Evolutionary conservation across 371 early-diverging fungal genomes (phyloP), one percentile per base, ranked within the genome.

Genomic region (Syncephalastrum sp.): DNA sequence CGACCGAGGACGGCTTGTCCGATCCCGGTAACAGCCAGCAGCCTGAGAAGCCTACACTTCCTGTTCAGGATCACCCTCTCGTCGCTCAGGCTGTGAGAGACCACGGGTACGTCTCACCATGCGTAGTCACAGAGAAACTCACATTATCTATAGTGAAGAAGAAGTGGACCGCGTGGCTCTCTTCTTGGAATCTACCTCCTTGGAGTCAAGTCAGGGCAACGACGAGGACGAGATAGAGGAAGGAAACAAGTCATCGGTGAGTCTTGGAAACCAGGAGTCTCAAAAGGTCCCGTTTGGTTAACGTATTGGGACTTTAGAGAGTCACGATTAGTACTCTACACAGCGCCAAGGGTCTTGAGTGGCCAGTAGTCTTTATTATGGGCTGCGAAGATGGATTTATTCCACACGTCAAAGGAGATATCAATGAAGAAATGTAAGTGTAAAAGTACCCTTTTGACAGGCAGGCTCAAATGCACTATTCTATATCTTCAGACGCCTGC

Each of bases 321-420:
- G 86, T 85, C 3, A 77, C 81, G 0, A 72, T 86, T 8, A 70
- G 69, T 13, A 87, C 87, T 0, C 65, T 86, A 58, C 87, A 87
- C 47, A 68, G 82, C 42, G 74, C 86, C 4, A 86, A 86, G 57
- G 74, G 85, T 19, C 69, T 87, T 15, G 87, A 86, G 65, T 86
- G 85, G 86, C 80, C 84, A 23, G 69, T 73, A 27, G 87, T 85
- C 0, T 87, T 85, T 61, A 49, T 82, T 21, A 67, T 70, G n/a
- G 75, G 77, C 3, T 79, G 82, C 27, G 74, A 64, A 50, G 82
- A 82, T 7, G 64, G 67, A 25, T 29, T 82, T 41, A 77, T 85
- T 7, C 87, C 87, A 1, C 64, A 55, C 41, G 51, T 54, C 46
- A 65, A 53, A 3, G 62, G 64, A 2, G 57, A 64, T 25, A 29